Base-by-base conservation (phyloP, 2,329 filamentous ascomycete species). In the Pyricularia sp. region DNA sequence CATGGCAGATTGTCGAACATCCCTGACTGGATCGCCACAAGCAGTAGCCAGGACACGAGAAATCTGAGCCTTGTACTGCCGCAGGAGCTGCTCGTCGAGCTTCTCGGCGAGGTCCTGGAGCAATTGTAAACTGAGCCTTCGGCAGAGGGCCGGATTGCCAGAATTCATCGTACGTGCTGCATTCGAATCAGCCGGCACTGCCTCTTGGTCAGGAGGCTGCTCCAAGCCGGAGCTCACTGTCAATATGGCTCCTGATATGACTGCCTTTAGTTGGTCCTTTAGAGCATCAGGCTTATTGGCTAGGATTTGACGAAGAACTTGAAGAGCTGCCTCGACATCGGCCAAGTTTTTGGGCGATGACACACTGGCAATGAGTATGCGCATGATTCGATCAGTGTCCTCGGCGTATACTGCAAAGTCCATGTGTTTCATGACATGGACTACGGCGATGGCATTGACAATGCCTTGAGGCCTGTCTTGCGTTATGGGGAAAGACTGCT, bases 21-120 rank as follows among this genome's bases (percentile, higher is more conserved):
- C 81, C 60, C 84, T 75, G 9, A 83, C 79, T 6, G 74, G 72
- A 67, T 85, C 82, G 1, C 83, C 83, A 62, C 82, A 83, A 1
- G 82, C 82, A 9, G 75, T 69, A 1, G 79, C 78, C 66, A 86
- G 69, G 63, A 82, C 77, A 4, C 79, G 75, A 66, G 79, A 75
- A 59, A 84, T 76, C 64, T 73, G 73, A 31, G 76, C 75, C 59
- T 77, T 76, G 67, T 79, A 76, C 0, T 78, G 73, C 62, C 82
- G 68, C 24, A 84, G 70, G 61, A 79, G 72, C 6, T 77, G 73
- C 12, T 79, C 74, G 66, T 84, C 82, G 67, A 80, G 82, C 68
- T 77, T 75, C 22, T 69, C 70, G 3, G 83, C 81, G 60, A 86
- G 72, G 33, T 75, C 73, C 3, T 76, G 76, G 3, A 84, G 71